Evolutionary conservation across 2,329 filamentous ascomycete genomes (phyloP).

Genomic region (Ophiostoma populinum): DNA sequence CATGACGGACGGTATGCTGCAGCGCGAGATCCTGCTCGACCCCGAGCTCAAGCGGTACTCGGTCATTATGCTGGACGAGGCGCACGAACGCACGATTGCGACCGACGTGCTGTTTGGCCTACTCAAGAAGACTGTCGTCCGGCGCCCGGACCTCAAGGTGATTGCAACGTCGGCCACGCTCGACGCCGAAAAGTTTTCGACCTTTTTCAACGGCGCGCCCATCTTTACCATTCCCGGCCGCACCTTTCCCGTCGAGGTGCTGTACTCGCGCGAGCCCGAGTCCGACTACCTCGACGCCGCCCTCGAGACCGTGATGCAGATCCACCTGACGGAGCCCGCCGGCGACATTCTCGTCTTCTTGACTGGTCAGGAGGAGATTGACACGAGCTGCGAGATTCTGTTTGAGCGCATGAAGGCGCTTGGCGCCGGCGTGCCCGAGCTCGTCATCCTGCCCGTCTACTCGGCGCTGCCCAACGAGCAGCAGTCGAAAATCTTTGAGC

Average conservation of each 20-base stretch:
- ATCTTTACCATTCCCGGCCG: slow-evolving; percentile 94
- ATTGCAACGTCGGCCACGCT: slow-evolving; percentile 95
- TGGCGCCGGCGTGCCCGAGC: slow-evolving; percentile 75
- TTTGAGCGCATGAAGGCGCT: slow-evolving; percentile 93
- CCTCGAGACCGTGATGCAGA: slow-evolving; percentile 95
- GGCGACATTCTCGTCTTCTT: slow-evolving; percentile 95
- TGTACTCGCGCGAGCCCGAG: slow-evolving; percentile 90
- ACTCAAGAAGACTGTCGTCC: slow-evolving; percentile 80
- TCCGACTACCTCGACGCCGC: slow-evolving; percentile 90
- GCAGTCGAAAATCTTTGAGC: slow-evolving; percentile 88
- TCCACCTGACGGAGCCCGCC: slow-evolving; percentile 78
- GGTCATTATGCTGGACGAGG: slow-evolving; percentile 95
- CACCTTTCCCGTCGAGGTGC: slow-evolving; percentile 87
- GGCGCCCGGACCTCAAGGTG: slow-evolving; percentile 73
- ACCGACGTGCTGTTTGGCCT: slow-evolving; percentile 92
- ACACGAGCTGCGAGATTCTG: slow-evolving; percentile 81
- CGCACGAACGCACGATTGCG: slow-evolving; percentile 87
- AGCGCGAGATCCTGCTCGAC: slow-evolving; percentile 87
- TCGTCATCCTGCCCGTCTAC: slow-evolving; percentile 92
- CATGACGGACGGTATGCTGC: slow-evolving; percentile 98
- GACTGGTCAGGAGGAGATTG: slow-evolving; percentile 95
- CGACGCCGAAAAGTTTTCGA: slow-evolving; percentile 92
- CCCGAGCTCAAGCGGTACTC: slow-evolving; percentile 80
- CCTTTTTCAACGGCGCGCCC: slow-evolving; percentile 88
- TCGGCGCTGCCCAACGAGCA: slow-evolving; percentile 84